Evolutionary conservation across 176 grass and related monocot species (phyloP), one percentile per base, ranked within the genome.

Genomic region (Canna indica): DNA sequence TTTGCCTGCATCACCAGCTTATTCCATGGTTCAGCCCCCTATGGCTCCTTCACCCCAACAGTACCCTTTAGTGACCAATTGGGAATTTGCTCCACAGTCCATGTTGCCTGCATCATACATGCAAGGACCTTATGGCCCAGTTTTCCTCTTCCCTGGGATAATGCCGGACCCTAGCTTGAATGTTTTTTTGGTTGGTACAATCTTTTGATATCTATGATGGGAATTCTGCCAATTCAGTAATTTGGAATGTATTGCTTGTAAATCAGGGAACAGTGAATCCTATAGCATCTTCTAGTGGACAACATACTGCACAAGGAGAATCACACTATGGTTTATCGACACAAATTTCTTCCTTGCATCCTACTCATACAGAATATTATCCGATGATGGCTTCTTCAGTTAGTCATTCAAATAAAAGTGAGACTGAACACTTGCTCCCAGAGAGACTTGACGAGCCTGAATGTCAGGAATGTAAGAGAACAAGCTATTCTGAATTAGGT

Each of bases 81-180:
- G 81, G 86, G 80, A 88, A 79, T 71, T 90, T 71, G 86, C 79
- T 68, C 84, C 84, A 77, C 85, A 80, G 76, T 70, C 83, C 71
- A 59, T 92, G 63, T 36, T 85, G 26, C 82, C 75, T 68, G 64
- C 29, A 42, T 59, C 70, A 59, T 58, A 36, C 33, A 36, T 73
- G 30, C 45, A 82, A 15, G 90, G 86, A 67, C 86, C 84, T 81
- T 97, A 90, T 83, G 75, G 77, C 59, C 76, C 84, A 76, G 81
- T 92, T 83, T 64, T 97, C 77, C 68, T 87, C 62, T 82, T 86
- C 5, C 81, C 88, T 70, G 63, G 81, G 76, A 79, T 87, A 30
- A 71, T 97, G 45, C 93, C 84, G 35, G 71, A 86, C 76, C 86
- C 82, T 47, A 86, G 86, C 70, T 97, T 88, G 85, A 89, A 79